A percentile compares a stretch with the other conserved stretches of the same genome.
Conservation (phyloP, 2,329 filamentous ascomycete genomes). For the Penicillium sp. region DNA sequence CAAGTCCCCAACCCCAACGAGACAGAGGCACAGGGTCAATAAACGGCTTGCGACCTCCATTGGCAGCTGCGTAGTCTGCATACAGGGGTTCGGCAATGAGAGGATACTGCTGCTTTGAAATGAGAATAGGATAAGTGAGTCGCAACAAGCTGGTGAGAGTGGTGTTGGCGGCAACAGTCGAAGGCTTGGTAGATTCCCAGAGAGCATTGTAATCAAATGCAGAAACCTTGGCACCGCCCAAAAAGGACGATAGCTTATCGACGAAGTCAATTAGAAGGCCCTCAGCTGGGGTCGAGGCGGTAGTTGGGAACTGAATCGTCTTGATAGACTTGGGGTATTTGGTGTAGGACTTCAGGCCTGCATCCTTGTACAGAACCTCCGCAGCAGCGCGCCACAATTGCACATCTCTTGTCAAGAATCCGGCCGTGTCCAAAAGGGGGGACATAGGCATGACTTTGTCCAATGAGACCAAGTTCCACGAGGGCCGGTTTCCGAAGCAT, state of each 20-base stretch:
- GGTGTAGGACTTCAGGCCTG: conserved; percentile 30
- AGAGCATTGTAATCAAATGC: background rate
- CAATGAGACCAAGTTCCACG: conserved; percentile 42
- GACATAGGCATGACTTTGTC: conserved; percentile 51
- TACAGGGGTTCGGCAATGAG: background rate
- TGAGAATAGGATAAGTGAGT: background rate
- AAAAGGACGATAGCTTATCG: background rate
- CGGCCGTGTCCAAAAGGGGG: conserved; percentile 46
- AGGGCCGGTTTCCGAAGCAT: conserved; percentile 52
- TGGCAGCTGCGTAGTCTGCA: background rate
- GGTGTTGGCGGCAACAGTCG: background rate
- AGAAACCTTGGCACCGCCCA: background rate
- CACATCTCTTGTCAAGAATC: conserved; percentile 37
- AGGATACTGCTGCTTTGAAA: background rate
- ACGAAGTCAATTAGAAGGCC: background rate
- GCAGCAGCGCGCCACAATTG: conserved; percentile 36
- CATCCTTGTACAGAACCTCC: conserved; percentile 45
- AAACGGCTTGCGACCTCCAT: background rate
- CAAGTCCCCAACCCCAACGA: background rate
- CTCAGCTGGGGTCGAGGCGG: background rate
- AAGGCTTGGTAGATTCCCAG: background rate
- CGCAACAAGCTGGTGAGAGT: background rate
- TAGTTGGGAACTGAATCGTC: background rate
- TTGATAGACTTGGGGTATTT: conserved; percentile 28
- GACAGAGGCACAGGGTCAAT: background rate